Percentiles rank a stretch among this genome's conserved stretches.
phyloP scores from a whole-genome alignment of 2,329 filamentous ascomycete genomes.

The Hysterium pulicare region DNA sequence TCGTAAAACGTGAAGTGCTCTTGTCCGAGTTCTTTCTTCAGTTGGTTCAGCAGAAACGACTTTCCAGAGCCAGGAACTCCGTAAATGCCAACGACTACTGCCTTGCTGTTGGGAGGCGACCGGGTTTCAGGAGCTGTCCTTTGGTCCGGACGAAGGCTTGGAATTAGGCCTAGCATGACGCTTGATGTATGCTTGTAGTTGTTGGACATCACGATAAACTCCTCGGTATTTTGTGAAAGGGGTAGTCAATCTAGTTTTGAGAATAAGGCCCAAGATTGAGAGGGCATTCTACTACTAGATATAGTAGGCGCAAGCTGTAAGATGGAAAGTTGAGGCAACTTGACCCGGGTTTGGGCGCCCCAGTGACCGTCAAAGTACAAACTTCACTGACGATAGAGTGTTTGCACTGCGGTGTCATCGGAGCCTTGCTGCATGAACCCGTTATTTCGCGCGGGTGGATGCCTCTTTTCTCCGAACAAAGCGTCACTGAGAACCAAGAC shows the following conservation, averaged over 20 bases:
- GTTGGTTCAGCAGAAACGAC: conserved; percentile 41
- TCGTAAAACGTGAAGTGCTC: conserved; percentile 49
- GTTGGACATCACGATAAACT: conserved; percentile 3
- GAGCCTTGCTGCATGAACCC: not conserved
- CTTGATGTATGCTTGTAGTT: not conserved
- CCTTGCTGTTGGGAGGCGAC: conserved; percentile 18
- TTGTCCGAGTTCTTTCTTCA: conserved; percentile 37
- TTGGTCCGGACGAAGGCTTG: not conserved
- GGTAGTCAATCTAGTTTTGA: not conserved
- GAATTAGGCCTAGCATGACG: not conserved
- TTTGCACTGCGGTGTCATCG: not conserved
- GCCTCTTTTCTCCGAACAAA: not conserved
- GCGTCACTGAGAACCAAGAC: not conserved
- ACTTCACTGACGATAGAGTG: not conserved
- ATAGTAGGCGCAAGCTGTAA: not conserved
- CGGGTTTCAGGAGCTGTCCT: conserved; percentile 1
- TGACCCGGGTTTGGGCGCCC: not conserved
- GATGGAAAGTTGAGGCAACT: not conserved
- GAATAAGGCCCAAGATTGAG: not conserved
- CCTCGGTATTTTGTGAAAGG: not conserved
- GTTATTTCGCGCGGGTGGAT: not conserved
- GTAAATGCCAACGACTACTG: conserved; percentile 52
- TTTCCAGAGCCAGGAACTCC: conserved; percentile 56
- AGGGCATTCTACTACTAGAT: not conserved
- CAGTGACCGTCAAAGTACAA: not conserved